A percentile compares a stretch with the other conserved stretches of the same genome.
Conservation (phyloP, 257 asterid species). For the Nicotiana paniculata region DNA sequence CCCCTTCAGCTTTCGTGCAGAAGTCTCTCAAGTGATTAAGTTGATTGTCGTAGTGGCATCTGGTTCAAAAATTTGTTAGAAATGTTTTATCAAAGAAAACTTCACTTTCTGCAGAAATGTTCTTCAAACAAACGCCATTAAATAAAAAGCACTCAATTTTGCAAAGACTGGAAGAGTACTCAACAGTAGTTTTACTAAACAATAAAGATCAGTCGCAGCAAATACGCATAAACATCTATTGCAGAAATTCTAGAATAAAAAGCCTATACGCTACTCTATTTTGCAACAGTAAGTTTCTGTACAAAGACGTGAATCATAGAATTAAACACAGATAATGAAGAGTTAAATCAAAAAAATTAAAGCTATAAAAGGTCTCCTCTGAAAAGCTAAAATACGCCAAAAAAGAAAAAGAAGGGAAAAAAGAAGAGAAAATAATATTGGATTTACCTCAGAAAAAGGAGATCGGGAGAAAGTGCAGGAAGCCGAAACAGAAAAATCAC, state of each 20-base stretch:
- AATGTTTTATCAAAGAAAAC: no score
- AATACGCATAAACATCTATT: background rate
- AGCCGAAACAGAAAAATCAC: slow-evolving; percentile 19
- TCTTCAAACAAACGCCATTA: background rate
- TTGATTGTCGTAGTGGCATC: background rate
- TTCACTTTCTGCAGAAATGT: background rate
- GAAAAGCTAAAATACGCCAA: slow-evolving; percentile 15
- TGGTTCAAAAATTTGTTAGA: background rate
- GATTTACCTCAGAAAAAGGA: slow-evolving; percentile 44
- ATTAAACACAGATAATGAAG: background rate
- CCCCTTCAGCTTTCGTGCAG: background rate
- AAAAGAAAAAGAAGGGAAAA: slow-evolving; percentile 20
- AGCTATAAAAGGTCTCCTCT: background rate
- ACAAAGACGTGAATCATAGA: background rate
- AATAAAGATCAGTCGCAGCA: background rate
- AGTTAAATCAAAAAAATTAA: background rate
- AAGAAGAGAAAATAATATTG: slow-evolving; percentile 5
- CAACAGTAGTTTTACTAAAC: background rate
- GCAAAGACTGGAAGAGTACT: background rate
- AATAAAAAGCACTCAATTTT: background rate
- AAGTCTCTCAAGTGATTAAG: background rate
- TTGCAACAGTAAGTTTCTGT: background rate
- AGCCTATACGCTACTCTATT: background rate
- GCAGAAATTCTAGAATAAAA: background rate
- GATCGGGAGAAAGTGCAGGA: slow-evolving; percentile 42